These are phyloP conservation scores for Mariannaea sp. DNA, from an alignment of 2,329 filamentous ascomycete genomes.

Conservation along the genomic window DNA sequence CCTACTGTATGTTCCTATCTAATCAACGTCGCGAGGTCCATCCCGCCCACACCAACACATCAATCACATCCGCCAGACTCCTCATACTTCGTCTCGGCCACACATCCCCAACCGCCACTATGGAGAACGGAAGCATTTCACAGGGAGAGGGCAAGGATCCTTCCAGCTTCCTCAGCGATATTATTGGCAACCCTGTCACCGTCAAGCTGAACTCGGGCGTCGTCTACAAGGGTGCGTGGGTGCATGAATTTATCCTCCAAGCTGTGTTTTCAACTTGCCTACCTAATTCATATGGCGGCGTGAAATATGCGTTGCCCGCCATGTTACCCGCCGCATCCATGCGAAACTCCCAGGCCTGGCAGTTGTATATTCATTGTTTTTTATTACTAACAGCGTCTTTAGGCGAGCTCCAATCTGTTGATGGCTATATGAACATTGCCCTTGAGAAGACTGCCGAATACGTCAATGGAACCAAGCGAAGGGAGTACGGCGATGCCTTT, in stretches of 20 bases:
- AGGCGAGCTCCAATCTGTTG: conserved; percentile 96
- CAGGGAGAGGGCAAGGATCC: conserved; percentile 85
- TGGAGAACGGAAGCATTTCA: conserved; percentile 74
- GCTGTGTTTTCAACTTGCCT: no score
- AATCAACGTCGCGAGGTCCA: conserved; percentile 28
- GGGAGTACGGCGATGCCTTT: conserved; percentile 92
- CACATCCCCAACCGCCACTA: conserved; percentile 44
- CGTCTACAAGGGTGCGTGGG: conserved; percentile 87
- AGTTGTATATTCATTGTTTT: no score
- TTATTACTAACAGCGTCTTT: conserved; percentile 21
- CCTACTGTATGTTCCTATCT: conserved; percentile 26
- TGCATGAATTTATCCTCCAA: no score
- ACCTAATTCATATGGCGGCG: no score
- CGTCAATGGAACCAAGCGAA: conserved; percentile 80
- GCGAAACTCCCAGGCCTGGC: no score
- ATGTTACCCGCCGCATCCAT: no score
- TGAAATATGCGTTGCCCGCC: no score
- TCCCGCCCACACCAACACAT: no score
- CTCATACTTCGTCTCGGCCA: conserved; percentile 7
- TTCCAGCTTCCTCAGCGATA: conserved; percentile 89
- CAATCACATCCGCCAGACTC: conserved; percentile 1
- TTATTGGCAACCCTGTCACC: conserved; percentile 91
- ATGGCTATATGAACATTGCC: conserved; percentile 99
- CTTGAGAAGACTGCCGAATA: conserved; percentile 94
- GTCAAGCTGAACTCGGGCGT: conserved; percentile 99